Evolutionary conservation across 495 filamentous ascomycete species (phyloP), one percentile per base, ranked within the genome.

Genomic region (Penicillium flavigenum): DNA sequence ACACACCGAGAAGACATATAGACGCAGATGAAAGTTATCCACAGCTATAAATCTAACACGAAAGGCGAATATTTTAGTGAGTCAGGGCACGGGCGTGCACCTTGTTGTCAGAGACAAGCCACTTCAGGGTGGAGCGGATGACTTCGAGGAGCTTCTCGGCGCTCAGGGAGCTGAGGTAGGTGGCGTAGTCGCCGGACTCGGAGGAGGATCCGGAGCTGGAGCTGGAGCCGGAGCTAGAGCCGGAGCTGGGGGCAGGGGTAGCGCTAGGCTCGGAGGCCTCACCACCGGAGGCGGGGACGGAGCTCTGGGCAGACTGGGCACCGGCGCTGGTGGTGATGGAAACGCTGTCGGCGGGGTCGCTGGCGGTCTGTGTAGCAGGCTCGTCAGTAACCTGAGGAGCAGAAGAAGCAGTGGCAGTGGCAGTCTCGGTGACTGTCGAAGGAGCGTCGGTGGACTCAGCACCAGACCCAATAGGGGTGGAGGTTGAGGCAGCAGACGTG

Each of bases 161-260:
- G 57, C 59, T 71, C 58, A 76, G 61, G 49, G 71, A 72, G 65
- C 60, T 64, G 52, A 76, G 71, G 62, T 73, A 76, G 26, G 67
- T 58, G 17, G 59, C 56, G 51, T 66, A 68, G 59, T 66, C 67
- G 52, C 32, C 46, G 17, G 59, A 47, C 46, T n/a, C 31, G 16
- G 51, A 54, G 19, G 36, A 41, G 20, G 58, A 58, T 26, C 47
- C 31, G 31, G 57, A 47, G 27, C 38, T 5, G 27, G 44, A 14
- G 38, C 16, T 19, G 14, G 51, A 34, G 32, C 39, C 26, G 16
- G 46, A 43, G 45, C 17, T 7, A 3, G 42, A 34, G 12, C 26
- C n/a, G 12, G 46, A 26, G 12, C 38, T 5, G 27, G 44, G 45
- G 17, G 54, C 5, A 45, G 47, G 43, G 2, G 39, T 58, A 51